Base-by-base conservation (phyloP, 2,329 filamentous ascomycete species). In the Phialophora expanda region DNA sequence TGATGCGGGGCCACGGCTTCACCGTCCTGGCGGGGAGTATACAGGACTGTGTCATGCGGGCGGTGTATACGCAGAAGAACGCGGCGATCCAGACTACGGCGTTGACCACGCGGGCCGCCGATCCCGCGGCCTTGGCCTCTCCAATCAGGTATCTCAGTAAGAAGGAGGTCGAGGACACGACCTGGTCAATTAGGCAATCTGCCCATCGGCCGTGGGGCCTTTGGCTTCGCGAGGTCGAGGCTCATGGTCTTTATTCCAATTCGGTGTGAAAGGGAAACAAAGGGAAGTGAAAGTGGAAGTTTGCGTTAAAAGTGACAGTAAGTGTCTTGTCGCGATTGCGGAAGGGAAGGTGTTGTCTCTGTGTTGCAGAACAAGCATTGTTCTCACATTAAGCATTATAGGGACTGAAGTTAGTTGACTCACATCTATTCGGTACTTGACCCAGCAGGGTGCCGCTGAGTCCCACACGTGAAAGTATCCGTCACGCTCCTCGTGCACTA, bases 1-100 rank as follows among this genome's bases (percentile, higher is more conserved):
- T 83, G 60, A 82, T 83, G 81, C 72, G 76, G 3, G 75, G 78
- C 3, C 81, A 83, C 65, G 81, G 81, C 3, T 81, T 80, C 68
- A 80, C 81, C 1, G 74, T 76, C 1, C 65, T 77, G 7, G 80
- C 76, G 0, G 67, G 68, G 0, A 75, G 71, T 61, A 77, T 83
- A 38, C 73, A 80, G 66, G 74, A 76, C 55, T 79, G 75, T 2
- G 79, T 83, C 7, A 76, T 78, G 61, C 71, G 77, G 24, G 77
- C 79, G 1, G 70, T 83, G 1, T 83, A 83, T 64, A 82, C 81
- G 0, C 73, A 76, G 64, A 74, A 75, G 67, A 82, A 82, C 66
- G 81, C 81, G 0, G 70, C 66, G 3, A 74, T 82, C 3, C 80
- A 82, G 69, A 76, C 76, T 1, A 74, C 74, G 32, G 50, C 48